Evolutionary conservation across 1,139 yeast species (phyloP), one percentile per base, ranked within the genome.

Genomic region (Nakaseomyces uthaithaninus): DNA sequence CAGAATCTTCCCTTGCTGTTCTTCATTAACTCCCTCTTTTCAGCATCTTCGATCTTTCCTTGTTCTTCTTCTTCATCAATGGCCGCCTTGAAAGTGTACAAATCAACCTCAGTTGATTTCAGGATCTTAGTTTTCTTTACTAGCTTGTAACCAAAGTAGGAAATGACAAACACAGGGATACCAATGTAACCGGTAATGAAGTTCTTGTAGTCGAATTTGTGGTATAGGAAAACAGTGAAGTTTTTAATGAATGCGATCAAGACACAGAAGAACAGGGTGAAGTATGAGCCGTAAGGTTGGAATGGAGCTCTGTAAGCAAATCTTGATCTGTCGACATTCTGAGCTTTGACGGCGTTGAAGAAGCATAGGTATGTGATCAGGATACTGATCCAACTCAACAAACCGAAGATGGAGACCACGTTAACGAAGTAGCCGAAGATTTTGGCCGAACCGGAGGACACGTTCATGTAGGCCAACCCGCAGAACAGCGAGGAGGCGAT

Each of bases 181-280:
- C 84, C 84, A 56, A 82, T 79, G 65, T 82, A 82, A 37, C 89
- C 87, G 30, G 91, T 80, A 54, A 82, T 78, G 55, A 82, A 81
- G 25, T 67, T 65, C 64, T 71, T 76, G 64, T 72, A 77, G 55
- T 69, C 74, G 60, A 78, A 78, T 2, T 58, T 59, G 41, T 63
- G 56, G 40, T 65, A 63, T 52, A 81, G 64, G 64, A 81, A 80
- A 3, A 76, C 87, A 1, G 86, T 78, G 60, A 80, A 81, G 60
- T 81, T 81, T 64, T 83, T 82, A 57, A 80, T 73, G 40, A 82
- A 54, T n/a, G 79, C 70, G 48, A 83, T 68, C 41, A 81, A 38
- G 39, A 64, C 46, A 63, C 87, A 79, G 49, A 79, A 55, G 27
- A 58, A 53, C 44, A 83, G 64, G 2, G 86, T 75, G 50, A 77